A percentile compares a stretch with the other conserved stretches of the same genome.
Evolutionary conservation across 352 stramenopile species (phyloP).

Genomic region (Phytophthora aleatoria): DNA sequence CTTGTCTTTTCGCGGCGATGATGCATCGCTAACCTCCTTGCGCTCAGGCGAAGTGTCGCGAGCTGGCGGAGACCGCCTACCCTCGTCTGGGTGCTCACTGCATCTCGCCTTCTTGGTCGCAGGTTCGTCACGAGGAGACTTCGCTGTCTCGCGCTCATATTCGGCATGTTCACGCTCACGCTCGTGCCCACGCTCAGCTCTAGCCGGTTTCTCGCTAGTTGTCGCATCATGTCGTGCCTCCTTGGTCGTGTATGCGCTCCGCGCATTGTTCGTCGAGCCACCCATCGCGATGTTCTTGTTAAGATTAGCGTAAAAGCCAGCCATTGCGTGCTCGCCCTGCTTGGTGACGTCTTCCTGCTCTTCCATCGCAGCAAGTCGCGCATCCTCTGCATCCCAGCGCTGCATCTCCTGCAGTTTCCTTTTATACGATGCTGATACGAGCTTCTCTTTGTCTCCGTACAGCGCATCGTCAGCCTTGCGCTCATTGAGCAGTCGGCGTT

Average conservation of each 20-base stretch:
- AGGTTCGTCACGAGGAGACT: conserved; percentile 11
- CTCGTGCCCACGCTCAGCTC: conserved; percentile 9
- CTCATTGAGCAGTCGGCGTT: conserved; percentile 86
- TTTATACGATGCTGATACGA: conserved; percentile 92
- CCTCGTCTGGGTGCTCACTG: conserved; percentile 15
- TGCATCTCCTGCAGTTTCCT: conserved; percentile 90
- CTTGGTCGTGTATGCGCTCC: conserved; percentile 83
- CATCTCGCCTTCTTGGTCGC: conserved; percentile 23
- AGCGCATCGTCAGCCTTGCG: conserved; percentile 79
- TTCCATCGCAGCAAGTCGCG: conserved; percentile 64
- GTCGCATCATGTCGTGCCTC: conserved; percentile 18
- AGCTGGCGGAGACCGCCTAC: conserved; percentile 7
- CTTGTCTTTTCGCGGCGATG: conserved; percentile 7
- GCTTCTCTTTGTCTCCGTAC: conserved; percentile 90
- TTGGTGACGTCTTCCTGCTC: conserved; percentile 79
- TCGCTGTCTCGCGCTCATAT: conserved; percentile 1
- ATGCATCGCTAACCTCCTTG: conserved; percentile 8
- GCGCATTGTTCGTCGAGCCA: conserved; percentile 64
- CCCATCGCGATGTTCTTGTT: conserved; percentile 94
- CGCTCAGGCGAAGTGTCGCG: conserved; percentile 1
- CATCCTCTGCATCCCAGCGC: conserved; percentile 87
- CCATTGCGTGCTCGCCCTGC: conserved; percentile 75
- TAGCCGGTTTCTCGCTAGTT: conserved; percentile 4
- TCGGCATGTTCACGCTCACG: conserved; percentile 1
- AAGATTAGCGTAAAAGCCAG: conserved; percentile 91